Evolutionary conservation across 176 grass and related monocot species (phyloP), one percentile per base, ranked within the genome.

Genomic region (Phragmites australis): DNA sequence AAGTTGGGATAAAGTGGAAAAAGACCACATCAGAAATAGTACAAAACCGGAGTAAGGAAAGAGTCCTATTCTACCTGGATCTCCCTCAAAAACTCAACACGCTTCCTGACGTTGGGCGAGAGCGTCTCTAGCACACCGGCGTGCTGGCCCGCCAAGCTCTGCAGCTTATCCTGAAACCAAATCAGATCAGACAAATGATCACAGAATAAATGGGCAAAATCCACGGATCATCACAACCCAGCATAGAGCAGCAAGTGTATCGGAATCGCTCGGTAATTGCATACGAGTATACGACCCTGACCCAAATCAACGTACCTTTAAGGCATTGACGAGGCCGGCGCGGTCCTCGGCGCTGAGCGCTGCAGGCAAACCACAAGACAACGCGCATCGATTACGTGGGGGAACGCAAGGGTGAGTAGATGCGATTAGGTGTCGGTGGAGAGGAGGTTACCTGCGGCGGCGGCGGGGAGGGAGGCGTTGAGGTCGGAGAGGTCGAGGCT

Each of bases 91-190:
- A 71, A 73, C 68, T 93, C 88, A 0, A 93, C 93, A 13, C 90
- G 93, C 81, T 89, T 93, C 88, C 91, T 91, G 48, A 93, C 93
- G 30, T 83, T 86, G 76, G 93, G 86, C 17, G 88, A 74, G 14
- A 97, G 90, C 53, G 82, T 65, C 65, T 93, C 91, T 0, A 97
- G 61, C 47, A 87, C 40, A 60, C 87, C 82, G 0, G 86, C 81
- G 45, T 93, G 93, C 62, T 89, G 79, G 25, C 87, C 93, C 14
- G 90, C 88, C 83, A 97, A 77, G 41, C 87, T 83, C 83, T 92
- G 90, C 57, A 95, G 72, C 66, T 92, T 95, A 55, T 89, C 85
- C 93, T 95, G 90, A 43, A 78, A 64, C 3, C 70, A 66, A 66
- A 94, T 81, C 75, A 68, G 70, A 82, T 42, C 6, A 32, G 31